These are phyloP conservation scores for Argentina anserina DNA, from an alignment of 306 rosid species.

Conservation along the genomic window DNA sequence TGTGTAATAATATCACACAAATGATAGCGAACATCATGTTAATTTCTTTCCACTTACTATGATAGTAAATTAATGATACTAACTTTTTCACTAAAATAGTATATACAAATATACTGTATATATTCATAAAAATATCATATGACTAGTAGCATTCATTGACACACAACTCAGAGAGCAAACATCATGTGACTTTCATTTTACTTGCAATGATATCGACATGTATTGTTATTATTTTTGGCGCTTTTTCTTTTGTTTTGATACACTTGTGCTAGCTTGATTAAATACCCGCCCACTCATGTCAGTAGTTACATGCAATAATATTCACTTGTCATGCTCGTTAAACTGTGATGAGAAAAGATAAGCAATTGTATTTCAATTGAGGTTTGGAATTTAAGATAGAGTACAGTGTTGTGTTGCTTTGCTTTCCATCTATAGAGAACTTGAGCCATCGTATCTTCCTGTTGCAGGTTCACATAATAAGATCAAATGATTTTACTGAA, in stretches of 20 bases:
- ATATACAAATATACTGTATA: no score
- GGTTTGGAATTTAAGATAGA: not conserved
- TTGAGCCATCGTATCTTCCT: not conserved
- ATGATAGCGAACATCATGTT: not conserved
- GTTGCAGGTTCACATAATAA: conserved; percentile 59
- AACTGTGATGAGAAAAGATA: not conserved
- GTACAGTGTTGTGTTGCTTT: not conserved
- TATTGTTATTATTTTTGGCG: no score
- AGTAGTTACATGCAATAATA: not conserved
- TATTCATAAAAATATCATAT: no score
- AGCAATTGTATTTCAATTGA: not conserved
- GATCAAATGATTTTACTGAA: conserved; percentile 52
- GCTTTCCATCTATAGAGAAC: not conserved
- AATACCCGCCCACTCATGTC: not conserved
- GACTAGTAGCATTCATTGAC: not conserved
- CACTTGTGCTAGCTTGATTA: not conserved
- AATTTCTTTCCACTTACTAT: not conserved
- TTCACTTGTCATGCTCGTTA: not conserved
- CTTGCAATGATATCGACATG: not conserved
- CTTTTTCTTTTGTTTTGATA: no score
- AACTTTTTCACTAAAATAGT: no score
- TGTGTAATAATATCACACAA: not conserved
- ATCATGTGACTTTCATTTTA: not conserved
- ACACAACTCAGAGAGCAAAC: not conserved
- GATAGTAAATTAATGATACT: not conserved